Evolutionary conservation across 345 rosid genomes (phyloP).

Genomic region (Boechera stricta): DNA sequence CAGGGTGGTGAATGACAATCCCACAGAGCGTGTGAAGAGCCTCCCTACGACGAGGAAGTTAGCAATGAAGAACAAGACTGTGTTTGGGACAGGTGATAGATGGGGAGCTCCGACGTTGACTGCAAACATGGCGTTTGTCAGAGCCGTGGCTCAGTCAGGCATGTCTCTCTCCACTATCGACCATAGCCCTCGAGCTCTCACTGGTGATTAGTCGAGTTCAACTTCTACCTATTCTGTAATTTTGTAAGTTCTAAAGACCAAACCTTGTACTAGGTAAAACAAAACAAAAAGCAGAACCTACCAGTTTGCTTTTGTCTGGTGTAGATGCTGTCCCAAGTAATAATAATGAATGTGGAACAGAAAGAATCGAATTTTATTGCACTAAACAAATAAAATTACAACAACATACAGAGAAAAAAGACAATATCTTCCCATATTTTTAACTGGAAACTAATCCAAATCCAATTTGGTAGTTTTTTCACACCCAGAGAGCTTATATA

Average conservation of each 20-base stretch:
- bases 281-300: neutral
- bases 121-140: constrained; percentile 86
- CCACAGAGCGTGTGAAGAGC: constrained; percentile 73
- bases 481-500: constrained; percentile 28
- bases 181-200: constrained; percentile 89
- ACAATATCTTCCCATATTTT: constrained; percentile 27
- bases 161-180: constrained; percentile 74
- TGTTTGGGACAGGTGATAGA: constrained; percentile 86
- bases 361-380: constrained; percentile 6
- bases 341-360: neutral
- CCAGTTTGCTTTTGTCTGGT: constrained; percentile 11
- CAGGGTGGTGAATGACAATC: constrained; percentile 78
- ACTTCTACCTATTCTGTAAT: neutral
- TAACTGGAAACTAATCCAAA: constrained; percentile 21
- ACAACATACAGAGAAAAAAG: constrained; percentile 30
- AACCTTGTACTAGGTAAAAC: constrained; percentile 10
- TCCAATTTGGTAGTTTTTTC: constrained; percentile 22
- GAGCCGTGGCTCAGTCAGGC: constrained; percentile 93
- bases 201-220: constrained; percentile 55
- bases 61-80: constrained; percentile 79
- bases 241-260: constrained; percentile 15
- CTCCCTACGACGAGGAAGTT: constrained; percentile 92
- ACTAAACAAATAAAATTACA: neutral
- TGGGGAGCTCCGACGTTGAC: constrained; percentile 86
- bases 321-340: constrained; percentile 9